A percentile compares a stretch with the other conserved stretches of the same genome.
Evolutionary conservation across 176 grass and related monocot genomes (phyloP).

Genomic region (Bolboschoenus planiculmis): DNA sequence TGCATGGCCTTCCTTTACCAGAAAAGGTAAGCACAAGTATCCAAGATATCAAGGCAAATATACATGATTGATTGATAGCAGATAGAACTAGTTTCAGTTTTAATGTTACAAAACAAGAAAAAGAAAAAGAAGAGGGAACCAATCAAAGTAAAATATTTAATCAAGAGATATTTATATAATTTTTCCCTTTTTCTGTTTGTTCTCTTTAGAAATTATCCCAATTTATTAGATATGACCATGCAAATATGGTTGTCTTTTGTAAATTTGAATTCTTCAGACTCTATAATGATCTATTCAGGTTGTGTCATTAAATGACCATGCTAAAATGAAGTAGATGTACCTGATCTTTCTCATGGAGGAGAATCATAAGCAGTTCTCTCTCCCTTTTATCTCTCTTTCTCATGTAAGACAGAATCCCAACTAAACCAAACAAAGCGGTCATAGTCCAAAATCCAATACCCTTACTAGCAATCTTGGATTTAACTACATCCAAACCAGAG

Average conservation of each 20-base stretch:
- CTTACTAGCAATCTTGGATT: conserved; percentile 19
- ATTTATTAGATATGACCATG: neutral
- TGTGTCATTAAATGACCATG: too few species aligned
- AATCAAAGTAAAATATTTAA: neutral
- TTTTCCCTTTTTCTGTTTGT: neutral
- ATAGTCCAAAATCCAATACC: conserved; percentile 32
- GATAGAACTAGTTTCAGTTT: neutral
- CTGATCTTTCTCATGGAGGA: conserved; percentile 52
- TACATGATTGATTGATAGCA: neutral
- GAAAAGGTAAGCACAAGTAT: neutral
- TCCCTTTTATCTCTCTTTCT: conserved; percentile 38
- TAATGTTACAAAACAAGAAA: neutral
- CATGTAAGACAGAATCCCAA: conserved; percentile 32
- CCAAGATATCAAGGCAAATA: neutral
- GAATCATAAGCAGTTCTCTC: conserved; percentile 39
- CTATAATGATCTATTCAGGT: neutral
- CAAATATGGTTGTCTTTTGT: neutral
- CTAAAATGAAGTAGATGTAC: conserved; percentile 4
- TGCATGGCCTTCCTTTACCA: neutral
- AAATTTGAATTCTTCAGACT: neutral
- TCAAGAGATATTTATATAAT: neutral
- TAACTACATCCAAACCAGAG: conserved; percentile 29
- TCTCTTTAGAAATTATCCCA: neutral
- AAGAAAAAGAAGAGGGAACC: neutral
- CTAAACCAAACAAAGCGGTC: conserved; percentile 20